Base-by-base conservation (phyloP, 2,329 filamentous ascomycete genomes). In the Alternaria brassicicola region DNA sequence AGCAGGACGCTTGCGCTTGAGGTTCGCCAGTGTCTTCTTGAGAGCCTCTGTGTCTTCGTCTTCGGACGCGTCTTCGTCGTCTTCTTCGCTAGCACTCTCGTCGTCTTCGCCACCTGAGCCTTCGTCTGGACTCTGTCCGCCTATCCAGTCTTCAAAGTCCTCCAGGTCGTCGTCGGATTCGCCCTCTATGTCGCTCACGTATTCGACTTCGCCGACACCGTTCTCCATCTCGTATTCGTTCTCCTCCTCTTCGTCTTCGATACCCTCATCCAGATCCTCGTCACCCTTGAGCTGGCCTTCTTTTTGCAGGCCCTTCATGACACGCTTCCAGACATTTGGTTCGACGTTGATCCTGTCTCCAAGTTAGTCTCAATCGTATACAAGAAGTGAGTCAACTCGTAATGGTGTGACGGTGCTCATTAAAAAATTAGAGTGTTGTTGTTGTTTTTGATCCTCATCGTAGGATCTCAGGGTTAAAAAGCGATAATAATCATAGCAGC, bases 291-390 rank as follows among this genome's bases (percentile, higher is more conserved):
- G 94, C 71, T 96, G 88, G 58, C 94, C 93, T 69, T 90, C 89
- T 68, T 90, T 86, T 84, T 99, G 95, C 78, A 99, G 84, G 3
- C 92, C 92, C 61, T 89, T 88, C 68, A 99, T 87, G 7, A 99
- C 95, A 85, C 93, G 96, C 85, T 96, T 96, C 95, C 95, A 99
- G 61, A 99, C 92, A 13, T 86, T 85, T 77, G 97, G 93, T 78
- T 96, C 95, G 50, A 97, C 93, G 75, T 99, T 99, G 65, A 99
- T 58, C 15, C 55, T 58, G 15, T 49, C 7, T 21, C 36, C 30
- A 21, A 43, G 50, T 58, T 25, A 58, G 55, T 39, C 49, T 53
- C 36, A 6, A 13, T 19, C 4, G 35, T 21, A 12, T 4, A 6
- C 21, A 15, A 19, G 4, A 9, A n/a, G 2, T 12, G 17, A 10